These are phyloP conservation scores for Syncephalis fuscata DNA, from an alignment of 371 early-diverging fungal species.

Conservation along the genomic window DNA sequence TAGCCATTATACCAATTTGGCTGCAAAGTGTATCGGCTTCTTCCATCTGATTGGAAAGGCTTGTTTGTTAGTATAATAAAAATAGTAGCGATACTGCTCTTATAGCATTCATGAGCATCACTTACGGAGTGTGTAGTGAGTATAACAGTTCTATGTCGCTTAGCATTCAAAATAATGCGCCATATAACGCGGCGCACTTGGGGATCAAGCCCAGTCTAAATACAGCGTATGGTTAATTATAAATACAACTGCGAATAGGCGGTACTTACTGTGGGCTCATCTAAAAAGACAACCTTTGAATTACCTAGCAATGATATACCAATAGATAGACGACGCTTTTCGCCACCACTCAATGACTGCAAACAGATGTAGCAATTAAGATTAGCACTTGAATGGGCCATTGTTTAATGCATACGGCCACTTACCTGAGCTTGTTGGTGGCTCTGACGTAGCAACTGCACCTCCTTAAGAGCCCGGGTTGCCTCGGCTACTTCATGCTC, in stretches of 20 bases:
- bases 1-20: conserved; percentile 55
- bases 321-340: conserved; percentile 50
- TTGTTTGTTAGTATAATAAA: too few relatives aligned
- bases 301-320: conserved; percentile 48
- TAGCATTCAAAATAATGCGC: conserved; percentile 40
- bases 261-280: conserved; percentile 24
- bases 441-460: too few relatives aligned
- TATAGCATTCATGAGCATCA: too few relatives aligned
- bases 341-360: conserved; percentile 19
- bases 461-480: too few relatives aligned
- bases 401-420: too few relatives aligned
- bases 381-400: too few relatives aligned
- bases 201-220: conserved; percentile 33
- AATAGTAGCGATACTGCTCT: too few relatives aligned
- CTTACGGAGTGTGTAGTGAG: conserved; percentile 32
- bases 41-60: conserved; percentile 31
- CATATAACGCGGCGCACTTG: conserved; percentile 52
- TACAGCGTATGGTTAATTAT: conserved; percentile 13
- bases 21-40: conserved; percentile 45
- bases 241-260: not conserved
- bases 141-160: conserved; percentile 37
- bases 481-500: not conserved
- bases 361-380: too few relatives aligned
- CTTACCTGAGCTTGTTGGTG: too few relatives aligned
- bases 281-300: conserved; percentile 28